Evolutionary conservation across 2,329 filamentous ascomycete genomes (phyloP).

Genomic region (Colletotrichum chlorophyti): DNA sequence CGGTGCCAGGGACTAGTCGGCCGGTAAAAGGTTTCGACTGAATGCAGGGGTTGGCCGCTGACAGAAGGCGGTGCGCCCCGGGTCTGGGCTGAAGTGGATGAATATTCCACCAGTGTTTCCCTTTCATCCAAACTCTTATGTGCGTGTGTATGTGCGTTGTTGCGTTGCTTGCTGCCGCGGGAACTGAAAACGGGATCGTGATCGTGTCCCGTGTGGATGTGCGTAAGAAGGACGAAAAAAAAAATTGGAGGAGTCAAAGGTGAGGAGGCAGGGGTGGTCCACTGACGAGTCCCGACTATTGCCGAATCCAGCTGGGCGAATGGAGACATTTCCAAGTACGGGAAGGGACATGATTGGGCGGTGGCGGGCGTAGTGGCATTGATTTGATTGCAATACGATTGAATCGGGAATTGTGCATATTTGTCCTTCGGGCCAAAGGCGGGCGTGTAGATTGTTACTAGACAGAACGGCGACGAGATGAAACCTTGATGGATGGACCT

Average conservation of each 20-base stretch:
- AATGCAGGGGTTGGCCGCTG: slow-evolving; percentile 17
- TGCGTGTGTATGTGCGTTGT: background rate
- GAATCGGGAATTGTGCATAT: slow-evolving; percentile 23
- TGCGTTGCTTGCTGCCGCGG: background rate
- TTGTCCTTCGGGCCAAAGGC: slow-evolving; percentile 13
- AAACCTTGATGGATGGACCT: slow-evolving; percentile 23
- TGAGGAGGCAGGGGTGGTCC: slow-evolving; percentile 10
- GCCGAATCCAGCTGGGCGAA: slow-evolving; percentile 28
- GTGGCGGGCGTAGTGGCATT: background rate
- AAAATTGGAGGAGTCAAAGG: slow-evolving; percentile 1
- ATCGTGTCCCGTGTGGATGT: slow-evolving; percentile 12
- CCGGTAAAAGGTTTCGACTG: slow-evolving; percentile 16
- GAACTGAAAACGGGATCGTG: slow-evolving; percentile 19
- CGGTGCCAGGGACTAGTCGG: slow-evolving; percentile 13
- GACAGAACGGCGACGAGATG: slow-evolving; percentile 6
- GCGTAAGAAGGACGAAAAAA: background rate
- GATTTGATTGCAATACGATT: slow-evolving; percentile 15
- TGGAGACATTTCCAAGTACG: slow-evolving; percentile 23
- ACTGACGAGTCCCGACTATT: slow-evolving; percentile 20
- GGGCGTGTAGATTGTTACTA: slow-evolving; percentile 6
- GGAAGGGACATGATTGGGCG: slow-evolving; percentile 19
- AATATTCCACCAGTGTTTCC: slow-evolving; percentile 17
- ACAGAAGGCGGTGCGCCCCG: background rate
- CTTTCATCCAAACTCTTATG: slow-evolving; percentile 10
- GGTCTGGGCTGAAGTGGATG: background rate